Conservation (phyloP, 306 rosid genomes). For the Quercus dentata region DNA sequence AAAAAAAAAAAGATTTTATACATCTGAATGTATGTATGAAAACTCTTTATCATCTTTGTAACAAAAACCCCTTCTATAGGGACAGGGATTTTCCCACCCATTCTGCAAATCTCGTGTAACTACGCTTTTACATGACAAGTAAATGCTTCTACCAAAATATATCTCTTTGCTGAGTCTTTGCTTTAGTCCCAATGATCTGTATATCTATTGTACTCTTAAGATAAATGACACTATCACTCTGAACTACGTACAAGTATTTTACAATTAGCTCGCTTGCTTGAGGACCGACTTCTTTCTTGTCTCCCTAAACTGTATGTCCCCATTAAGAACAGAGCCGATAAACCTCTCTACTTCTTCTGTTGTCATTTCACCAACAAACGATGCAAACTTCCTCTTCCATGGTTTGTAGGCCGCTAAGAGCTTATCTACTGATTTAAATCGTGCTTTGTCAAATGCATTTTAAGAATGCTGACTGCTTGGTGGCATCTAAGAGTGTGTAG, state of each 20-base stretch:
- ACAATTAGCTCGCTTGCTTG: slow-evolving; percentile 28
- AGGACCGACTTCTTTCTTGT: slow-evolving; percentile 53
- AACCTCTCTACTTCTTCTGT: slow-evolving; percentile 69
- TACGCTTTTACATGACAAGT: neutral
- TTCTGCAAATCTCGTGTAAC: neutral
- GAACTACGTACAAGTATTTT: slow-evolving; percentile 24
- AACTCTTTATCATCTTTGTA: too few relatives aligned
- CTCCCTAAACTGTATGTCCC: slow-evolving; percentile 67
- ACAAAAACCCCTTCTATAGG: neutral
- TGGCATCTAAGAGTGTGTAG: slow-evolving; percentile 47
- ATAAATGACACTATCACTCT: neutral
- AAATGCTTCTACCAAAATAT: neutral
- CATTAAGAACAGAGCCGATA: slow-evolving; percentile 68
- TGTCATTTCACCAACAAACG: slow-evolving; percentile 47
- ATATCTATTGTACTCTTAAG: neutral
- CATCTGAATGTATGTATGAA: too few relatives aligned
- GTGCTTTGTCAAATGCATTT: slow-evolving; percentile 55
- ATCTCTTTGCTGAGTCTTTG: neutral
- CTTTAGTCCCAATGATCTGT: neutral
- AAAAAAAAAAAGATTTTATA: too few relatives aligned
- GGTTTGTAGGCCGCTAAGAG: slow-evolving; percentile 80
- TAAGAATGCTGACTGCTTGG: slow-evolving; percentile 63
- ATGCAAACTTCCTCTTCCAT: slow-evolving; percentile 55
- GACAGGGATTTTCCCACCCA: neutral
- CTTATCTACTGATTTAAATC: slow-evolving; percentile 54